A percentile compares a stretch with the other conserved stretches of the same genome.
Conservation (phyloP, 768 basidiomycete species). For the Suillus spraguei region DNA sequence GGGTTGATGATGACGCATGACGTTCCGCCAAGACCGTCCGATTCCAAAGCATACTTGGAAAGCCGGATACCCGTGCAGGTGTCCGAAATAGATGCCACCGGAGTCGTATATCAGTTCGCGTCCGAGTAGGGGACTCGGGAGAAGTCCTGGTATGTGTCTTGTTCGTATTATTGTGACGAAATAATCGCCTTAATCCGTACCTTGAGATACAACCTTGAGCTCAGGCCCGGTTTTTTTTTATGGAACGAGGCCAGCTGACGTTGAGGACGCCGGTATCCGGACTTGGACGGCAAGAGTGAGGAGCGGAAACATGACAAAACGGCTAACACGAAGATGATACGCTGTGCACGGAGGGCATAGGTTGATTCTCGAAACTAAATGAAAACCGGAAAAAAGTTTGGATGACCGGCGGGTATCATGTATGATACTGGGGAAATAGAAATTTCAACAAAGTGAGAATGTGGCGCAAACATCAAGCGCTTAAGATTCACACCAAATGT, state of each 20-base stretch:
- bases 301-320: background rate
- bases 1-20: no score
- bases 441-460: background rate
- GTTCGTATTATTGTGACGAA: background rate
- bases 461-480: background rate
- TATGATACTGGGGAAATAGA: background rate
- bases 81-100: background rate
- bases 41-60: background rate
- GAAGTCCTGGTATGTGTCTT: background rate
- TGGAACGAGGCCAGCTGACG: background rate
- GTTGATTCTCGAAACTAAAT: background rate
- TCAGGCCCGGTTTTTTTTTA: background rate
- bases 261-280: background rate
- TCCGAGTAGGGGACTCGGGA: background rate
- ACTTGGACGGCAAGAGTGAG: background rate
- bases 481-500: background rate
- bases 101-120: background rate
- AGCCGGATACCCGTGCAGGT: background rate
- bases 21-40: background rate
- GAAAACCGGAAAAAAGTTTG: background rate
- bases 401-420: conserved; percentile 1
- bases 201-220: background rate
- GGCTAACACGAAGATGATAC: background rate
- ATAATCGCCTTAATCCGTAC: background rate
- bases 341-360: background rate